Evolutionary conservation across 1,284 basidiomycete species (phyloP).

Genomic region (Ganoderma sp.): DNA sequence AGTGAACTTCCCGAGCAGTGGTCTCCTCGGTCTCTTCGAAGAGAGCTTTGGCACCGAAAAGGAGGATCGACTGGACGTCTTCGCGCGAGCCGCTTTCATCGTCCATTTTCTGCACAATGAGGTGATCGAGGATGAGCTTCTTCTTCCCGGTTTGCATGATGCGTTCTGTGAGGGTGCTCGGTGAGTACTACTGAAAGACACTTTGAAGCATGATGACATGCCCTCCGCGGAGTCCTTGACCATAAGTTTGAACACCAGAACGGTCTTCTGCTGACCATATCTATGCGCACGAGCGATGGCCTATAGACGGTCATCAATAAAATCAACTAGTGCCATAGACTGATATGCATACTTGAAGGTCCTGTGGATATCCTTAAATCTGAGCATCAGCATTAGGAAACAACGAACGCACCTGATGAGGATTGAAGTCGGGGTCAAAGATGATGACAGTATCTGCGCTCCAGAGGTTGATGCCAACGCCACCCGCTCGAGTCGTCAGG

Average conservation of each 20-base stretch:
- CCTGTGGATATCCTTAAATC: conserved; percentile 44
- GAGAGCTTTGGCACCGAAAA: conserved; percentile 81
- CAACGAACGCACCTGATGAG: conserved; percentile 72
- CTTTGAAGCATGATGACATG: conserved; percentile 36
- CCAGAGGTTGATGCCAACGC: conserved; percentile 93
- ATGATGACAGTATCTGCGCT: conserved; percentile 92
- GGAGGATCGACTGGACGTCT: conserved; percentile 81
- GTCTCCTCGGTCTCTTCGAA: conserved; percentile 64
- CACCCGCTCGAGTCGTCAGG: conserved; percentile 93
- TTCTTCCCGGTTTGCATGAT: conserved; percentile 90
- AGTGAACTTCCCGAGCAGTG: conserved; percentile 69
- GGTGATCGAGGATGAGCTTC: conserved; percentile 88
- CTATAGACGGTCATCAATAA: conserved; percentile 45
- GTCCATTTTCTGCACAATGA: conserved; percentile 94
- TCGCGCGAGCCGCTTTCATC: conserved; percentile 75
- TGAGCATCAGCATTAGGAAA: not conserved
- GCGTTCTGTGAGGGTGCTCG: conserved; percentile 58
- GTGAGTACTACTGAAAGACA: conserved; percentile 10
- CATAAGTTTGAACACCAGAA: conserved; percentile 92
- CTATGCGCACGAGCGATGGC: conserved; percentile 91
- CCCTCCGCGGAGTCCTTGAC: conserved; percentile 90
- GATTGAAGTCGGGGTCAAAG: conserved; percentile 94
- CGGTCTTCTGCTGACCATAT: conserved; percentile 81
- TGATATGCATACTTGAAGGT: conserved; percentile 62
- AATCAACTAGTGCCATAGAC: conserved; percentile 10